These are phyloP conservation scores for Cruciata laevipes DNA, from an alignment of 257 asterid genomes.

Conservation along the genomic window DNA sequence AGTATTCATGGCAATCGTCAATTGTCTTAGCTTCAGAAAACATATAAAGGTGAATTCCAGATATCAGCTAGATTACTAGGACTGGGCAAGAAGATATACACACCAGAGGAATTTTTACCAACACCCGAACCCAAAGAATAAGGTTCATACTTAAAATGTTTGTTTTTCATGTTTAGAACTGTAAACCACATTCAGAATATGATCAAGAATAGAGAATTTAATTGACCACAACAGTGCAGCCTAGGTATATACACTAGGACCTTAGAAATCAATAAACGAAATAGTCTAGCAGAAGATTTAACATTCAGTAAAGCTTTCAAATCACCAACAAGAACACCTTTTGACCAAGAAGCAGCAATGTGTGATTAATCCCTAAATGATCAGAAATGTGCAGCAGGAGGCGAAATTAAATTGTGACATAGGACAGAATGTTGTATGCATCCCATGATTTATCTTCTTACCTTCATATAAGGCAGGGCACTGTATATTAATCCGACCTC, in stretches of 20 bases:
- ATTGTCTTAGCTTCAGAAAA: background rate
- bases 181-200: background rate
- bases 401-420: background rate
- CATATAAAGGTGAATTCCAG: background rate
- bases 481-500: conserved; percentile 77
- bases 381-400: background rate
- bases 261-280: background rate
- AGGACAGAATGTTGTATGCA: background rate
- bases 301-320: background rate
- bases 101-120: background rate
- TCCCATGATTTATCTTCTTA: conserved; percentile 9
- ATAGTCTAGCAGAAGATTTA: background rate
- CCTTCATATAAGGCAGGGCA: conserved; percentile 66
- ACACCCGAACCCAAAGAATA: too few relatives aligned
- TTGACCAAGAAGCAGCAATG: background rate
- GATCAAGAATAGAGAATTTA: background rate
- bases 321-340: background rate
- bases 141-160: background rate
- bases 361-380: background rate
- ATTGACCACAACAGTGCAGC: background rate
- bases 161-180: background rate
- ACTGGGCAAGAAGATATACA: background rate
- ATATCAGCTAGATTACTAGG: background rate
- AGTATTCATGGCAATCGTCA: background rate
- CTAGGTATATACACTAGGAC: background rate